Base-by-base conservation (phyloP, 2,329 filamentous ascomycete genomes). In the Hypocrella siamensis region DNA sequence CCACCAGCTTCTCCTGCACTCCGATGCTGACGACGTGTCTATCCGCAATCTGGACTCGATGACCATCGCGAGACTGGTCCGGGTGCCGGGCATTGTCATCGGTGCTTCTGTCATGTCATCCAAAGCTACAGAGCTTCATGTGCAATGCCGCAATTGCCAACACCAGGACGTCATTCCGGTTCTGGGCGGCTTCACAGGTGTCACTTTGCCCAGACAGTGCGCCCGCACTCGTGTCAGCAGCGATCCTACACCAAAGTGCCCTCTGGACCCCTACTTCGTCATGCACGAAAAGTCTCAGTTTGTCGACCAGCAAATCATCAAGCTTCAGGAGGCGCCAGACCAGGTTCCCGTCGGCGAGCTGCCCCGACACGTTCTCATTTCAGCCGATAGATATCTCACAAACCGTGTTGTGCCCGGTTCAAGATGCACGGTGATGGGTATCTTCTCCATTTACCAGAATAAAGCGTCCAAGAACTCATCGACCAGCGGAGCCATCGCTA, bases 251-350 rank as follows among this genome's bases (percentile, higher is more conserved):
- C 73, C 81, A 24, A 75, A 79, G 45, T 98, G 90, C 46, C 86
- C 88, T 1, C 60, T 98, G 38, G 90, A 98, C 46, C 90, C 90
- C 12, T 98, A 94, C 58, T 93, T 90, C 46, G 84, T 98, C 35
- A 69, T 90, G 36, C 90, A 98, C 51, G 90, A 98, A 55, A 85
- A 80, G 52, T 93, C 82, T 24, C 74, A 76, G 40, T 98, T 98
- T 51, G 86, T 96, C 46, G 90, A 98, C 48, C 90, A 98, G 56
- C 90, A 98, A 54, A 83, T 98, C 37, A 79, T 98, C 52, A 98
- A 98, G 56, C 72, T 98, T 14, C 90, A 98, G 52, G 90, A 98
- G 57, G 90, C 88, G 0, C 90, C 90, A 2, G 90, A 98, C 48
- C 85, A 96, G 54, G 90, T 98, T 0, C 90, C 90, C 0, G 90